phyloP scores from a whole-genome alignment of 305 asterid genomes.

The Fraxinus angustifolia region DNA sequence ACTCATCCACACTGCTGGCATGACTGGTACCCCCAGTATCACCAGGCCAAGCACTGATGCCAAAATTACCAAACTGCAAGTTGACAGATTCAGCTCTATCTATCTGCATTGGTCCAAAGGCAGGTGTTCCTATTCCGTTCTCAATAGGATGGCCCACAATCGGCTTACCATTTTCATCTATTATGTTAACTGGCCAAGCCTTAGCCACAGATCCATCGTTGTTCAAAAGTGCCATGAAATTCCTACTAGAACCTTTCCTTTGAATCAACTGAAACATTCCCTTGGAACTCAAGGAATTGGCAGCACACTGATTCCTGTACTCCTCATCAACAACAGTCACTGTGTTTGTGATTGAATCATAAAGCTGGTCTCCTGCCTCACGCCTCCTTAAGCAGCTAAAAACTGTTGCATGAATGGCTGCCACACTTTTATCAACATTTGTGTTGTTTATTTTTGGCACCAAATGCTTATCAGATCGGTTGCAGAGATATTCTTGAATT shows the following conservation, averaged over 20 bases:
- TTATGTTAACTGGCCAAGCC: constrained; percentile 89
- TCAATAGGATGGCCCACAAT: constrained; percentile 32
- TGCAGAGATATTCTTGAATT: constrained; percentile 96
- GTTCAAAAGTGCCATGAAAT: constrained; percentile 48
- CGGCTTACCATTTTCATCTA: constrained; percentile 49
- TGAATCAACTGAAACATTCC: constrained; percentile 99
- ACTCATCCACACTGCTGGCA: constrained; percentile 85
- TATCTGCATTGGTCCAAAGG: constrained; percentile 81
- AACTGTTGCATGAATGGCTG: constrained; percentile 94
- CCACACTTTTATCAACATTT: constrained; percentile 91
- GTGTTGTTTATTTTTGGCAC: constrained; percentile 98
- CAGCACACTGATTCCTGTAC: constrained; percentile 86
- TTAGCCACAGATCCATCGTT: constrained; percentile 90
- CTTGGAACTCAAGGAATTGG: constrained; percentile 85
- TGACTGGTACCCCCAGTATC: constrained; percentile 92
- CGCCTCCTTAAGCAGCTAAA: constrained; percentile 92
- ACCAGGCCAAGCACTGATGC: constrained; percentile 93
- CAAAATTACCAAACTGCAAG: constrained; percentile 91
- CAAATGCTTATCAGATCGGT: constrained; percentile 87
- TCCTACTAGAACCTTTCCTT: constrained; percentile 83
- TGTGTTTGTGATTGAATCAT: constrained; percentile 75
- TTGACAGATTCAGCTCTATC: constrained; percentile 82
- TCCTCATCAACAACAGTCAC: constrained; percentile 73
- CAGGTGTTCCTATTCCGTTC: constrained; percentile 59
- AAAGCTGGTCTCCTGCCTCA: constrained; percentile 73